Evolutionary conservation across 2,329 filamentous ascomycete genomes (phyloP).

Genomic region (Colletotrichum musicola): DNA sequence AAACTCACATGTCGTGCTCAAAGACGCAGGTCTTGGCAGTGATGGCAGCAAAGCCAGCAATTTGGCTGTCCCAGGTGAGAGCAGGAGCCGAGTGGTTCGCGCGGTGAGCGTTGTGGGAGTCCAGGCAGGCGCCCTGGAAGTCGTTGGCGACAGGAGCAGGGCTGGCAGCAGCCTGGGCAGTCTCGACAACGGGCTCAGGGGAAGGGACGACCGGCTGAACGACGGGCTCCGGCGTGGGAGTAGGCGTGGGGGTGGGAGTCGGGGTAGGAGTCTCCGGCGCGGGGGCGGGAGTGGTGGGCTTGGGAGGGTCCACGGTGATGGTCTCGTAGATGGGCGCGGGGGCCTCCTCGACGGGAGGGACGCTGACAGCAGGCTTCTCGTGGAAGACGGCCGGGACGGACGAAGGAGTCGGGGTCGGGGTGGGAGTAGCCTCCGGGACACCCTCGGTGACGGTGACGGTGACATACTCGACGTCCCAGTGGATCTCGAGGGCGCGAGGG

Average conservation of each 20-base stretch:
- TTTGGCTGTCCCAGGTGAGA: slow-evolving; percentile 74
- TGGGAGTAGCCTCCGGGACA: slow-evolving; percentile 39
- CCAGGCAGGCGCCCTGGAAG: slow-evolving; percentile 61
- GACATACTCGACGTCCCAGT: slow-evolving; percentile 56
- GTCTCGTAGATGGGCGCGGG: slow-evolving; percentile 35
- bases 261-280: slow-evolving; percentile 32
- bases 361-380: slow-evolving; percentile 37
- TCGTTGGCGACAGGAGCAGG: slow-evolving; percentile 38
- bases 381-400: slow-evolving; percentile 27
- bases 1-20: slow-evolving; percentile 79
- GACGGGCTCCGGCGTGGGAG: slow-evolving; percentile 34
- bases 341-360: slow-evolving; percentile 27
- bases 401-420: slow-evolving; percentile 43
- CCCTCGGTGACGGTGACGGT: slow-evolving; percentile 60
- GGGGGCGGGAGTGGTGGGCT: slow-evolving; percentile 45
- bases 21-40: slow-evolving; percentile 79
- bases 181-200: slow-evolving; percentile 25
- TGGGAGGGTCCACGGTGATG: slow-evolving; percentile 31
- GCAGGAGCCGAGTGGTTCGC: slow-evolving; percentile 79
- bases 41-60: slow-evolving; percentile 73
- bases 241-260: slow-evolving; percentile 30
- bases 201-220: slow-evolving; percentile 24
- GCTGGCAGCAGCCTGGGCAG: slow-evolving; percentile 43
- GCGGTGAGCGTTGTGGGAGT: slow-evolving; percentile 90
- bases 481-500: slow-evolving; percentile 55